Evolutionary conservation across 371 early-diverging fungal species (phyloP).

Genomic region (Catenaria anguillulae): DNA sequence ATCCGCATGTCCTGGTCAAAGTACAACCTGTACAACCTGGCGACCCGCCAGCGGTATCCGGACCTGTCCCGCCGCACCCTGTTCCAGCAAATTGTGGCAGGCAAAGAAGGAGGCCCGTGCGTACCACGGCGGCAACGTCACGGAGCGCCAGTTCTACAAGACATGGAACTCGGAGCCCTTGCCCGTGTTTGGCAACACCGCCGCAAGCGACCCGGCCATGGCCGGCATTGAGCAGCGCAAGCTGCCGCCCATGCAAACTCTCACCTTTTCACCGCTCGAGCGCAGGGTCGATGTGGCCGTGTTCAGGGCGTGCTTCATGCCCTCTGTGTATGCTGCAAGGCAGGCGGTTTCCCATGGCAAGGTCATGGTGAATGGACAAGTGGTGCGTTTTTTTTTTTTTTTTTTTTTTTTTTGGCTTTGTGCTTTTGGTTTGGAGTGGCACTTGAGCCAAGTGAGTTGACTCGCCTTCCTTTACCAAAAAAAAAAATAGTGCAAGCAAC

Average conservation of each 20-base stretch:
- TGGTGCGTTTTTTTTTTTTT: conserved; percentile 41
- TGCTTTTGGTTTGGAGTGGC: neutral
- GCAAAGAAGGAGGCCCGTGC: conserved; percentile 84
- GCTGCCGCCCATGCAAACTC: conserved; percentile 48
- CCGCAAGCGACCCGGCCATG: neutral
- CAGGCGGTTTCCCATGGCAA: conserved; percentile 68
- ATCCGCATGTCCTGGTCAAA: conserved; percentile 89
- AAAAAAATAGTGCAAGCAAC: conserved; percentile 33
- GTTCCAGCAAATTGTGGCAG: conserved; percentile 84
- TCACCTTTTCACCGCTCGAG: conserved; percentile 79
- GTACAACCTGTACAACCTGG: conserved; percentile 73
- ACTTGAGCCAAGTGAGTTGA: neutral
- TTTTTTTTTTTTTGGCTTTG: neutral
- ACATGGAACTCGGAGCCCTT: conserved; percentile 22
- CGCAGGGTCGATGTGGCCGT: conserved; percentile 80
- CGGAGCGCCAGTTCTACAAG: conserved; percentile 63
- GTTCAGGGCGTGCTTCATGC: conserved; percentile 79
- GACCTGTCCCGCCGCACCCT: conserved; percentile 56
- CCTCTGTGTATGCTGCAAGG: conserved; percentile 68
- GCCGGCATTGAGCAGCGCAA: conserved; percentile 18
- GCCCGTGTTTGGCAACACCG: neutral
- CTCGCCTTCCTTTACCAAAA: neutral
- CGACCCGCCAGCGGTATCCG: conserved; percentile 33
- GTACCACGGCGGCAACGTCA: conserved; percentile 80
- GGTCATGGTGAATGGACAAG: conserved; percentile 79